Conservation (phyloP, 2,329 filamentous ascomycete genomes). For the Phialemoniopsis sp. region DNA sequence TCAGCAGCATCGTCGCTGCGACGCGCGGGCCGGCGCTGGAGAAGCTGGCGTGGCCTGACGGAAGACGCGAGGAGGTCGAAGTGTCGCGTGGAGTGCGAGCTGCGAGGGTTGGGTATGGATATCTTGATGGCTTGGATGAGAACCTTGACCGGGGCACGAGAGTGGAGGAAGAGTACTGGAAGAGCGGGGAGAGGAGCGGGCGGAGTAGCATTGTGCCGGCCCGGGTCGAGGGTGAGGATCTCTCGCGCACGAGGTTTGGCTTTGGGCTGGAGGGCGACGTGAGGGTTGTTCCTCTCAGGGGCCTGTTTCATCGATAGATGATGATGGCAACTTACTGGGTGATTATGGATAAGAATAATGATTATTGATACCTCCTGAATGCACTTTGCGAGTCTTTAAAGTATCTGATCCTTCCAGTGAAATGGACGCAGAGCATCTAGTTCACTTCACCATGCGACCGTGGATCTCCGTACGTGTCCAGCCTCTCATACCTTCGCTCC, state of each 20-base stretch:
- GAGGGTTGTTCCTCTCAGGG: constrained; percentile 6
- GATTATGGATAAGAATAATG: too few species aligned
- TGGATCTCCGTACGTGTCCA: too few species aligned
- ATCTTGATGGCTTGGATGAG: constrained; percentile 5
- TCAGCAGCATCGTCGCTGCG: constrained; percentile 36
- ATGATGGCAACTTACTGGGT: too few species aligned
- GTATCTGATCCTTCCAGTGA: too few species aligned
- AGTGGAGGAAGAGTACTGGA: constrained; percentile 5
- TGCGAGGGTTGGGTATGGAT: constrained; percentile 16
- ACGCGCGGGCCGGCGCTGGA: constrained; percentile 34
- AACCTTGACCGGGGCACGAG: not conserved
- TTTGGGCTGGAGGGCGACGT: constrained; percentile 18
- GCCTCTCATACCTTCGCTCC: too few species aligned
- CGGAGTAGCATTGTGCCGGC: not conserved
- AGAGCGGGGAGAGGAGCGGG: constrained; percentile 1
- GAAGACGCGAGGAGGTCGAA: not conserved
- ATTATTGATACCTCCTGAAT: too few species aligned
- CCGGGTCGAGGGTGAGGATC: too few species aligned
- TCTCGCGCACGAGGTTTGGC: constrained; percentile 10
- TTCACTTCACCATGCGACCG: too few species aligned
- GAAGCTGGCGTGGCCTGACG: constrained; percentile 18
- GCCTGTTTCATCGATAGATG: constrained; percentile 6
- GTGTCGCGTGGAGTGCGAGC: constrained; percentile 15
- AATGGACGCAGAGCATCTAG: too few species aligned
- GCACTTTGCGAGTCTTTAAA: too few species aligned